Percentiles rank a stretch among this genome's conserved stretches.
These are phyloP conservation scores for Cercospora sp. DNA, from an alignment of 2,329 filamentous ascomycete genomes.

Conservation along the genomic window DNA sequence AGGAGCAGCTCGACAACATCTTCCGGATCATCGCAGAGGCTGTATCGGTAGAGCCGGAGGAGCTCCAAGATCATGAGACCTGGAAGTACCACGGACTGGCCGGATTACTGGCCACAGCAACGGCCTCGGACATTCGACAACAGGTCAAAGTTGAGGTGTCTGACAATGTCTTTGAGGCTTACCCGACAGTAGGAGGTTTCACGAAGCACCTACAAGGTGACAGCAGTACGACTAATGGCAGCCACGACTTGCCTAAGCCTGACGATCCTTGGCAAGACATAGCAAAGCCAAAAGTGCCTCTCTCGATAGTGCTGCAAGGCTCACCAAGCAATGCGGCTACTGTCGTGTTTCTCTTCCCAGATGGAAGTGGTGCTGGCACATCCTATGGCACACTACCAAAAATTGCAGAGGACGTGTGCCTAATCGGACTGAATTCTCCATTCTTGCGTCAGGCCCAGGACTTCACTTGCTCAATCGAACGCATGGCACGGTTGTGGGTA, in stretches of 20 bases:
- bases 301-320: constrained; percentile 33
- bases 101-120: constrained; percentile 33
- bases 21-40: constrained; percentile 37
- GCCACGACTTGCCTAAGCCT: constrained; percentile 18
- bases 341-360: constrained; percentile 44
- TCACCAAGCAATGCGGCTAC: constrained; percentile 22
- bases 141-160: constrained; percentile 28
- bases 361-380: constrained; percentile 50
- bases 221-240: neutral
- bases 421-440: constrained; percentile 45
- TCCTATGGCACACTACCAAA: constrained; percentile 44
- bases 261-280: constrained; percentile 36
- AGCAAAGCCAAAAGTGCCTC: constrained; percentile 36
- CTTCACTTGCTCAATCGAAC: constrained; percentile 35
- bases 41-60: constrained; percentile 32
- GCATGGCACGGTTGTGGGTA: constrained; percentile 33
- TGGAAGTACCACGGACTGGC: constrained; percentile 37
- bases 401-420: constrained; percentile 49
- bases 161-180: constrained; percentile 29
- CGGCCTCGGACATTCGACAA: constrained; percentile 32
- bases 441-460: constrained; percentile 34
- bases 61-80: constrained; percentile 36
- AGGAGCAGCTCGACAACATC: constrained; percentile 25
- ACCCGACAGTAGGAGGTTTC: constrained; percentile 32
- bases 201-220: constrained; percentile 26